These are phyloP conservation scores for Lentinula lateritia DNA, from an alignment of 768 basidiomycete species.

Conservation along the genomic window DNA sequence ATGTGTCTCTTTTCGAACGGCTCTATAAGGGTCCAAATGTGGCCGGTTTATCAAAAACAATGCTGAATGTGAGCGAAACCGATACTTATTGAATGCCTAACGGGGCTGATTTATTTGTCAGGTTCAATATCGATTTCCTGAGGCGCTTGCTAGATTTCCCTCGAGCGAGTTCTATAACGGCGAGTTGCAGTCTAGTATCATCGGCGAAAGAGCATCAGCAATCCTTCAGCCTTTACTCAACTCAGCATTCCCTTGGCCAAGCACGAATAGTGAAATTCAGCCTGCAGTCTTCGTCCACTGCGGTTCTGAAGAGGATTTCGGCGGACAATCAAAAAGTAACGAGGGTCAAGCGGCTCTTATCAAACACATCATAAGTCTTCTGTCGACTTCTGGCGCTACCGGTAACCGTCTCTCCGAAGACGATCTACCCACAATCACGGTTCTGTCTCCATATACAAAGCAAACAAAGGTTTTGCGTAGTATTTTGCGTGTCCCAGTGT, in stretches of 20 bases:
- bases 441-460: slow-evolving; percentile 57
- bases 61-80: slow-evolving; percentile 44
- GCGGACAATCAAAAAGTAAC: slow-evolving; percentile 57
- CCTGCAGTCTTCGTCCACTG: slow-evolving; percentile 60
- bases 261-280: slow-evolving; percentile 21
- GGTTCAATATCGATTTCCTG: slow-evolving; percentile 63
- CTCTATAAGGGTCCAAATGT: slow-evolving; percentile 38
- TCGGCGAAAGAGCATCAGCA: slow-evolving; percentile 21
- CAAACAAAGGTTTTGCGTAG: slow-evolving; percentile 45
- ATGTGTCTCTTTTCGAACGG: slow-evolving; percentile 58
- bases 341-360: slow-evolving; percentile 51
- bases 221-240: slow-evolving; percentile 29
- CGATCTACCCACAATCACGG: slow-evolving; percentile 27
- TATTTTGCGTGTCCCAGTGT: slow-evolving; percentile 32
- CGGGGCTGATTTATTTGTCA: slow-evolving; percentile 9
- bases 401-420: background rate
- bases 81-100: background rate
- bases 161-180: slow-evolving; percentile 60
- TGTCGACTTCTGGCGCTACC: slow-evolving; percentile 14
- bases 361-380: slow-evolving; percentile 37
- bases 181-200: slow-evolving; percentile 41
- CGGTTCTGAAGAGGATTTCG: slow-evolving; percentile 51
- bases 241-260: slow-evolving; percentile 58
- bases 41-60: slow-evolving; percentile 43
- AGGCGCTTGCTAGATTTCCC: slow-evolving; percentile 53